Percentiles rank a stretch among this genome's conserved stretches.
These are phyloP conservation scores for Cardiospermum halicacabum DNA, from an alignment of 345 rosid species.

Conservation along the genomic window DNA sequence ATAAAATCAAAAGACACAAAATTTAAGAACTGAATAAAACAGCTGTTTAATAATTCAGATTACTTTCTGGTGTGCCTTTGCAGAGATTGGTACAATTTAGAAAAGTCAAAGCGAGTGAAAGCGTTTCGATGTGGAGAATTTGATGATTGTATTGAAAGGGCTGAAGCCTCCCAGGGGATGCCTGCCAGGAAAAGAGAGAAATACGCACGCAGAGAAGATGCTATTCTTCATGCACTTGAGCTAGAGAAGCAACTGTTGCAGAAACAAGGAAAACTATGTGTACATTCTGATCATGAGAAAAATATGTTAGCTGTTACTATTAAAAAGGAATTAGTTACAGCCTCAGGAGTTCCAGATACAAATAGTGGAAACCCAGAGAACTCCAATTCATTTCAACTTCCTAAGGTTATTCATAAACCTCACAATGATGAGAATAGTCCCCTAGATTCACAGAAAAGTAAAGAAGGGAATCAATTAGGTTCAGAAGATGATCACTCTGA, in stretches of 20 bases:
- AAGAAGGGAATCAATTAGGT: conserved; percentile 33
- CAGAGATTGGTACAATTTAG: conserved; percentile 99
- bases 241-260: conserved; percentile 71
- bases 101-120: conserved; percentile 96
- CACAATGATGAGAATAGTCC: conserved; percentile 28
- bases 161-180: conserved; percentile 70
- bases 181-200: conserved; percentile 92
- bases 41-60: too few relatives aligned
- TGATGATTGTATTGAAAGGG: conserved; percentile 90
- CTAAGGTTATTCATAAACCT: conserved; percentile 25
- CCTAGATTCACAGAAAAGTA: conserved; percentile 21
- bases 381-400: conserved; percentile 25
- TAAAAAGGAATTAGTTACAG: conserved; percentile 34
- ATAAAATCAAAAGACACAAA: too few relatives aligned
- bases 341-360: conserved; percentile 38
- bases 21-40: too few relatives aligned
- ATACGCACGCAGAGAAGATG: conserved; percentile 99
- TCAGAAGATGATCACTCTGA: conserved; percentile 49
- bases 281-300: conserved; percentile 25
- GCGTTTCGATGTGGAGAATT: conserved; percentile 98
- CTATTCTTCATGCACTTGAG: conserved; percentile 97
- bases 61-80: conserved; percentile 14
- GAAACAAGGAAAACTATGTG: conserved; percentile 45
- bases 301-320: conserved; percentile 32
- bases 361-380: conserved; percentile 36